phyloP scores from a whole-genome alignment of 805 yeast species.

The Ogataea nitratoaversa region DNA sequence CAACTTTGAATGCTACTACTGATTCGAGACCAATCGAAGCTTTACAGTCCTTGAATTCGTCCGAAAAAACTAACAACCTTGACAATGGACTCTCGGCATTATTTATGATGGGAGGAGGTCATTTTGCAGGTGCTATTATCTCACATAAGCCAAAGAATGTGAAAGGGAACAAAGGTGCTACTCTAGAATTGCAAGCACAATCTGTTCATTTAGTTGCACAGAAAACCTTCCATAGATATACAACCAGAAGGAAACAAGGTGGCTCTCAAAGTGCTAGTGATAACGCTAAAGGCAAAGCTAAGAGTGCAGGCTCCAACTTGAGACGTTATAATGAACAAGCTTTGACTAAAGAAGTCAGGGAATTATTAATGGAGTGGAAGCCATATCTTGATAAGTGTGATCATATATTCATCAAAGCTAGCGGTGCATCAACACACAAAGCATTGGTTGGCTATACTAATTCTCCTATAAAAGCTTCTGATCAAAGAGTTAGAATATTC shows the following conservation, averaged over 20 bases:
- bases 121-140: slow-evolving; percentile 92
- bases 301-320: slow-evolving; percentile 88
- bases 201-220: slow-evolving; percentile 64
- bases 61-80: slow-evolving; percentile 13
- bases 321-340: slow-evolving; percentile 90
- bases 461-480: slow-evolving; percentile 46
- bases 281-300: slow-evolving; percentile 90
- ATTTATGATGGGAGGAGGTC: slow-evolving; percentile 96
- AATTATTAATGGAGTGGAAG: slow-evolving; percentile 64
- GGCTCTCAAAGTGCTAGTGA: slow-evolving; percentile 94
- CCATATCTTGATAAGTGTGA: slow-evolving; percentile 55
- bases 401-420: slow-evolving; percentile 74
- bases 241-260: slow-evolving; percentile 96
- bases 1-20: slow-evolving; percentile 44
- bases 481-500: slow-evolving; percentile 59
- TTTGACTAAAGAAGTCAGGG: slow-evolving; percentile 71
- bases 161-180: slow-evolving; percentile 51
- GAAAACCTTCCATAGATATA: slow-evolving; percentile 89
- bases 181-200: slow-evolving; percentile 51
- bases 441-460: slow-evolving; percentile 65
- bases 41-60: slow-evolving; percentile 26
- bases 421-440: slow-evolving; percentile 63
- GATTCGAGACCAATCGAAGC: slow-evolving; percentile 44
- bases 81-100: slow-evolving; percentile 57
- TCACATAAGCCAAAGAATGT: slow-evolving; percentile 59